Conservation (phyloP, 495 filamentous ascomycete genomes). For the Aspergillus coremiiformis region DNA sequence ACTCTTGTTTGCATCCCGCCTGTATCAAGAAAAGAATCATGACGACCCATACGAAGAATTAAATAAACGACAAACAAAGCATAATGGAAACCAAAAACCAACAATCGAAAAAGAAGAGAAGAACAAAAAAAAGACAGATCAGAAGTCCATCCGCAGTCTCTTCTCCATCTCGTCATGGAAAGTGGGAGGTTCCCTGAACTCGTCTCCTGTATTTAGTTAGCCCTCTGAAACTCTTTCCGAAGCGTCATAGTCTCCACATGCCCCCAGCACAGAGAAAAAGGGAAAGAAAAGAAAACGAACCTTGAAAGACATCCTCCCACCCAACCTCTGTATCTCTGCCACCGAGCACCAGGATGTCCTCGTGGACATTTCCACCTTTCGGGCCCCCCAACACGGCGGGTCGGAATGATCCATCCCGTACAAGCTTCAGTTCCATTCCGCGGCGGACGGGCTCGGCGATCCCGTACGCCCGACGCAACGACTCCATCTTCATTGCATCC, state of each 20-base stretch:
- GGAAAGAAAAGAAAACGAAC: constrained; percentile 21
- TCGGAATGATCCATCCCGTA: constrained; percentile 50
- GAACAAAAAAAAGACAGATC: too few species aligned
- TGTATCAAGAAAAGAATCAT: not conserved
- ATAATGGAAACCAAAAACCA: constrained; percentile 8
- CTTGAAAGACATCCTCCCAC: constrained; percentile 88
- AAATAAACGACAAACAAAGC: constrained; percentile 1
- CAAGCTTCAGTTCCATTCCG: constrained; percentile 92
- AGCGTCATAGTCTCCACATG: not conserved
- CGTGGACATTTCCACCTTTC: constrained; percentile 48
- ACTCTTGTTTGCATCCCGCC: not conserved
- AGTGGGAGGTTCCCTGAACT: constrained; percentile 51
- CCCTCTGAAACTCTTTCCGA: not conserved
- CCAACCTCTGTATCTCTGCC: constrained; percentile 67
- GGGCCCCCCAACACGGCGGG: constrained; percentile 38
- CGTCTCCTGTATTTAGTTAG: constrained; percentile 43
- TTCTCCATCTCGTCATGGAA: constrained; percentile 94
- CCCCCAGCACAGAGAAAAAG: not conserved
- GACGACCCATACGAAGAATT: constrained; percentile 1
- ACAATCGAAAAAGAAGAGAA: constrained; percentile 14
- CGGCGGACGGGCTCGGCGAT: constrained; percentile 89
- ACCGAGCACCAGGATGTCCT: constrained; percentile 64
- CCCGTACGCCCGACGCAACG: constrained; percentile 74
- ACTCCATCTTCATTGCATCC: constrained; percentile 78
- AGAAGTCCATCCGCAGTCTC: constrained; percentile 69